Evolutionary conservation across 2,329 filamentous ascomycete species (phyloP), one percentile per base, ranked within the genome.

Genomic region (Cladosporium sp.): DNA sequence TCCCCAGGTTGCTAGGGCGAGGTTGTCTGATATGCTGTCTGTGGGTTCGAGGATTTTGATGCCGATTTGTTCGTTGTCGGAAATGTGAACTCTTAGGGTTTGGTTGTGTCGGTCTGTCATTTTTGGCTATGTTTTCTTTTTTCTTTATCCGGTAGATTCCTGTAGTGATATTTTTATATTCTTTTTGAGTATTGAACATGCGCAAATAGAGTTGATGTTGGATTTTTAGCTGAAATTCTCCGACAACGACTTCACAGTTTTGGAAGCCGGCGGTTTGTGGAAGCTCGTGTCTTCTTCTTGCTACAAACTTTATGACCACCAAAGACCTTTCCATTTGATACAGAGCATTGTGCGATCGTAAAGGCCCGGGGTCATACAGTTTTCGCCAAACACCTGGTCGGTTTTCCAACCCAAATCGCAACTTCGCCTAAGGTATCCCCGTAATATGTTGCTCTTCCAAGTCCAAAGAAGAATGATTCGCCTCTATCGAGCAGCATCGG

Each of bases 1-100:
- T 4, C 77, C 78, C 78, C 78, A 80, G 21, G 78, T 79, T 62
- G 74, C 72, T n/a, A 80, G 70, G 18, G 71, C 68, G n/a, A 79
- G 73, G 54, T 77, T 77, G 59, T 79, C 74, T 7, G 63, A 59
- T 52, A 52, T 59, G 44, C 55, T 60, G 63, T 52, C 55, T n/a
- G n/a, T 59, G 32, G 63, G 63, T n/a, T 65, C 63, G 21, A 54
- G 21, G 34, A 65, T 65, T 44, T 51, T 65, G 63, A 65, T 65
- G 63, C 44, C 63, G 38, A 65, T 65, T 60, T 59, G 63, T 24
- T 59, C 14, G 32, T 21, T 24, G 63, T 60, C 44, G 21, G 30
- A 24, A 3, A 65, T 41, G 24, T 57, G 44, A 2, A 65, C 57
- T 41, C 54, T 44, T n/a, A 65, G 32, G 12, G 63, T 65, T 34